Percentiles rank a stretch among this genome's conserved stretches.
Conservation (phyloP, 1,139 yeast genomes). For the Suhomyces coccinellae region DNA sequence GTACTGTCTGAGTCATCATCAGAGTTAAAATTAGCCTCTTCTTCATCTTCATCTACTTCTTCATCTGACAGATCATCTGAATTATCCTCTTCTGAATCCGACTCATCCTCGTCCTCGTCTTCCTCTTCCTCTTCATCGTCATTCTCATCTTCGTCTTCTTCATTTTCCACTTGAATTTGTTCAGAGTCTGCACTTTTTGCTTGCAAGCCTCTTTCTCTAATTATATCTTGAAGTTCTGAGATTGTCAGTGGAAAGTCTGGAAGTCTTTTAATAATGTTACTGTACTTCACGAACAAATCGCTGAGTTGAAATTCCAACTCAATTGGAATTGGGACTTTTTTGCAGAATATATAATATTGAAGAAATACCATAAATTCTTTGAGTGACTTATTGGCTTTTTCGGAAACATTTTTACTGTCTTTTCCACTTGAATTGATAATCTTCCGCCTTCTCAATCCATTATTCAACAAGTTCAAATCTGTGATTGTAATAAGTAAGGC, state of each 20-base stretch:
- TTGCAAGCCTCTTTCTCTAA: constrained; percentile 11
- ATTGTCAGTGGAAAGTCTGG: constrained; percentile 43
- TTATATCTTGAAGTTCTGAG: constrained; percentile 31
- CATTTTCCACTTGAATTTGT: not conserved
- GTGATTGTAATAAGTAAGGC: constrained; percentile 21
- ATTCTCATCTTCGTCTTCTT: constrained; percentile 11
- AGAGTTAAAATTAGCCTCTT: constrained; percentile 13
- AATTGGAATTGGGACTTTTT: constrained; percentile 62
- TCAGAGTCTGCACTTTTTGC: not conserved
- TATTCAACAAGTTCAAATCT: constrained; percentile 11
- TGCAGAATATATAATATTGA: constrained; percentile 73
- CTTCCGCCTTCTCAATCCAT: not conserved
- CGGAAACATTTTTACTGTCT: not conserved
- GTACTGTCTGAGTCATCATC: constrained; percentile 12
- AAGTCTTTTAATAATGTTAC: constrained; percentile 35
- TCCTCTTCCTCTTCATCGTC: constrained; percentile 13
- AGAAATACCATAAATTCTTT: constrained; percentile 58
- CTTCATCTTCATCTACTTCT: constrained; percentile 16
- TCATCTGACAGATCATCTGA: constrained; percentile 10
- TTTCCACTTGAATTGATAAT: not conserved
- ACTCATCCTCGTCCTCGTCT: constrained; percentile 9
- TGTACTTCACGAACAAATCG: constrained; percentile 39
- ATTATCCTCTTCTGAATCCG: constrained; percentile 20
- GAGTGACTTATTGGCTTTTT: constrained; percentile 18
- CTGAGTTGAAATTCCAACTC: constrained; percentile 60